Evolutionary conservation across 1,139 yeast species (phyloP).

Genomic region (Hemisphaericaspora xylofermentans): DNA sequence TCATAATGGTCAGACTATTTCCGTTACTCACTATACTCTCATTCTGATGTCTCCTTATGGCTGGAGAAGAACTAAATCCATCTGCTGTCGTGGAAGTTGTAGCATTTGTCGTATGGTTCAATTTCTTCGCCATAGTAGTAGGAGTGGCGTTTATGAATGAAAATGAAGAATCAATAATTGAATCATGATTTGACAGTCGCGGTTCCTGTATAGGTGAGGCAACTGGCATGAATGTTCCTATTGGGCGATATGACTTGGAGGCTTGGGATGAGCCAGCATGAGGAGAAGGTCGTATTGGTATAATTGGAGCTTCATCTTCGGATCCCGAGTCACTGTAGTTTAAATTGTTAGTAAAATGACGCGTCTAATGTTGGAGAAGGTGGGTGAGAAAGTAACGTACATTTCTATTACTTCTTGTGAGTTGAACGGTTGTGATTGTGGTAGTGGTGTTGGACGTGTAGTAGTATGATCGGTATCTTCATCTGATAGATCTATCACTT

Average conservation of each 20-base stretch:
- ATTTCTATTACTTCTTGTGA: slow-evolving; percentile 19
- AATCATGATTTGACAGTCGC: too few relatives aligned
- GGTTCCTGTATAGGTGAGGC: too few relatives aligned
- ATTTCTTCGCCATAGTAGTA: neutral
- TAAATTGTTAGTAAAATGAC: slow-evolving; percentile 9
- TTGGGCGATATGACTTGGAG: too few relatives aligned
- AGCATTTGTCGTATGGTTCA: neutral
- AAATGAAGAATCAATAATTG: slow-evolving; percentile 15
- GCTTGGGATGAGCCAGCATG: neutral
- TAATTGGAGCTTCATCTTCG: neutral
- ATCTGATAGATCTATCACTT: slow-evolving; percentile 13
- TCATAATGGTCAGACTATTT: too few relatives aligned
- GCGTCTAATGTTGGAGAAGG: slow-evolving; percentile 1
- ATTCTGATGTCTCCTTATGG: too few relatives aligned
- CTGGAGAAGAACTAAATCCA: neutral
- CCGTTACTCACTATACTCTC: neutral
- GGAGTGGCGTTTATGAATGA: slow-evolving; percentile 9
- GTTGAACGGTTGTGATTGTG: neutral
- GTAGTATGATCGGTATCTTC: slow-evolving; percentile 10
- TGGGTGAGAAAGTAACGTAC: slow-evolving; percentile 17
- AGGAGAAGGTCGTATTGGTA: neutral
- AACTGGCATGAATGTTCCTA: too few relatives aligned
- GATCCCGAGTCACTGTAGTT: neutral
- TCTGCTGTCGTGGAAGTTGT: neutral
- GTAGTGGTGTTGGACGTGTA: neutral